phyloP scores from a whole-genome alignment of 2,329 filamentous ascomycete species.

The Fusarium liriodendri region DNA sequence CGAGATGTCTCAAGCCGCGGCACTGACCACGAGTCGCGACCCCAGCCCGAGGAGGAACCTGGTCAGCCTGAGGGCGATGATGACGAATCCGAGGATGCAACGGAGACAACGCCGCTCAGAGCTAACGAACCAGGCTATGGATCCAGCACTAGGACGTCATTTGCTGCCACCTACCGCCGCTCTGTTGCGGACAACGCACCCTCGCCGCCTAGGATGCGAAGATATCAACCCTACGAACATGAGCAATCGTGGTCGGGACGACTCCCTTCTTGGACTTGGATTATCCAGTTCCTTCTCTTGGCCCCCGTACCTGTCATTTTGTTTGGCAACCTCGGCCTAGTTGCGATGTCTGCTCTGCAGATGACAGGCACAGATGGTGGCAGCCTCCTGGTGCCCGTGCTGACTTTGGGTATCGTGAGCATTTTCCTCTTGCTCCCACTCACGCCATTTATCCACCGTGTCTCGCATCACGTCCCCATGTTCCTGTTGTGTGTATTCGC shows the following conservation, averaged over 20 bases:
- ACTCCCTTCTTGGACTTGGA: constrained; percentile 87
- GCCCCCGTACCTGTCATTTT: constrained; percentile 83
- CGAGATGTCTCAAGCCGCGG: constrained; percentile 50
- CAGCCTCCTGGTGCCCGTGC: constrained; percentile 75
- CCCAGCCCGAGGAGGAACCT: constrained; percentile 31
- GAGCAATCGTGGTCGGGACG: constrained; percentile 89
- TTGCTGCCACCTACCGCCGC: constrained; percentile 67
- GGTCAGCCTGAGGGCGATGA: constrained; percentile 32
- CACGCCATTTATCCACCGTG: constrained; percentile 86
- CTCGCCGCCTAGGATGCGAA: constrained; percentile 37
- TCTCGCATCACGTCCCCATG: constrained; percentile 83
- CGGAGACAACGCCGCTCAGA: constrained; percentile 67
- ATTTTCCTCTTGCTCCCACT: constrained; percentile 80
- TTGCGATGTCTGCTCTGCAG: constrained; percentile 76
- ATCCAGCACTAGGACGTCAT: constrained; percentile 59
- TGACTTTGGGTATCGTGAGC: constrained; percentile 74
- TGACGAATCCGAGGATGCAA: constrained; percentile 50
- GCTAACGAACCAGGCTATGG: constrained; percentile 49
- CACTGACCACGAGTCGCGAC: constrained; percentile 22
- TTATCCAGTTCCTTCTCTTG: constrained; percentile 84
- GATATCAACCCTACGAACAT: constrained; percentile 64
- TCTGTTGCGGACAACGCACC: constrained; percentile 52
- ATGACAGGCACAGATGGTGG: constrained; percentile 91
- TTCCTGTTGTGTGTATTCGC: constrained; percentile 79
- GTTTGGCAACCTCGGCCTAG: constrained; percentile 78